Evolutionary conservation across 108 stramenopile genomes (phyloP).

Genomic region (Heterococcus sp.): DNA sequence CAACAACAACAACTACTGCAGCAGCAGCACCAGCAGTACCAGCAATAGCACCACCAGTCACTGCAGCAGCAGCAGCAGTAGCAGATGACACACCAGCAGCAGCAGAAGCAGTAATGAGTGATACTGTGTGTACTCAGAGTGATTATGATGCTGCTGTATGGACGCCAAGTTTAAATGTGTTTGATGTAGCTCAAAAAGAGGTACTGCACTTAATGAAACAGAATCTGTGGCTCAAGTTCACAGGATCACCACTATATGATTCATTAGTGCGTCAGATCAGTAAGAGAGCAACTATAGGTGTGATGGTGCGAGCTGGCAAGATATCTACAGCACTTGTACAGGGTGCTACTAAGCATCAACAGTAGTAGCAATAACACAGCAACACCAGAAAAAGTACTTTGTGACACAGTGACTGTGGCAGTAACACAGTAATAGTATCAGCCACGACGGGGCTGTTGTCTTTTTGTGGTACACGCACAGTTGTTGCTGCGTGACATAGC

Average conservation of each 20-base stretch:
- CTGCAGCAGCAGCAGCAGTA: neutral
- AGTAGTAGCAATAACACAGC: no score
- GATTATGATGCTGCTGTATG: neutral
- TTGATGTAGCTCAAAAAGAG: neutral
- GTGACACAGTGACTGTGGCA: no score
- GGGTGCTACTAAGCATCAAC: no score
- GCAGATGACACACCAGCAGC: neutral
- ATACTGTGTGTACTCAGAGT: no score
- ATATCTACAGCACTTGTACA: neutral
- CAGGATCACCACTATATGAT: neutral
- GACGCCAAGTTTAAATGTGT: neutral
- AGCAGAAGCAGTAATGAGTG: no score
- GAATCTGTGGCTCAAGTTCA: neutral
- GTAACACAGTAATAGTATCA: no score
- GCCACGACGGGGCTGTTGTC: no score
- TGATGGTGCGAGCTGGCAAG: neutral
- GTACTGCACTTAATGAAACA: neutral
- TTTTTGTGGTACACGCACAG: no score
- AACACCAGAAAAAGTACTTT: no score
- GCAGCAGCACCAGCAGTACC: neutral
- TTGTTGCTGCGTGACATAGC: no score
- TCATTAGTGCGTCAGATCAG: neutral
- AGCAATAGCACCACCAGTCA: neutral
- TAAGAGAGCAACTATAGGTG: neutral
- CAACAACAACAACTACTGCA: neutral